These are phyloP conservation scores for Haplographium delicatum DNA, from an alignment of 495 filamentous ascomycete species.

Conservation along the genomic window DNA sequence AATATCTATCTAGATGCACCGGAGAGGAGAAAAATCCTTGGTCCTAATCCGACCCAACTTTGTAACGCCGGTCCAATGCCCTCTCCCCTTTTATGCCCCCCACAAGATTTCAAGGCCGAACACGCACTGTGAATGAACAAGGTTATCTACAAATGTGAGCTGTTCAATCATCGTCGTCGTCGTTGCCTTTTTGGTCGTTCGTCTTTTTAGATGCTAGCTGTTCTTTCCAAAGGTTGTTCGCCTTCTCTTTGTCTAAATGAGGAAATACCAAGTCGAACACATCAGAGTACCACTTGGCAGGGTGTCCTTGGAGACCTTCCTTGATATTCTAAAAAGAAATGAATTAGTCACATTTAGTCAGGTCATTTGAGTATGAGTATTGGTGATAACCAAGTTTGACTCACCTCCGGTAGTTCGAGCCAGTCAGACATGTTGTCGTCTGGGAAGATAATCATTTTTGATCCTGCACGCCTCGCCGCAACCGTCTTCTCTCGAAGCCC, in stretches of 20 bases:
- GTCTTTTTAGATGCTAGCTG: slow-evolving; percentile 55
- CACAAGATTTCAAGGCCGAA: slow-evolving; percentile 5
- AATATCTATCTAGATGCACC: slow-evolving; percentile 12
- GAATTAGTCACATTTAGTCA: slow-evolving; percentile 17
- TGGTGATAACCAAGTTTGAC: slow-evolving; percentile 23
- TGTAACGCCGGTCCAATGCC: slow-evolving; percentile 13
- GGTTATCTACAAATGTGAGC: slow-evolving; percentile 16
- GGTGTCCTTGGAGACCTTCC: slow-evolving; percentile 81
- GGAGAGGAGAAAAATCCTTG: slow-evolving; percentile 18
- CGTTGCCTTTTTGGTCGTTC: slow-evolving; percentile 33
- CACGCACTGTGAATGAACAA: slow-evolving; percentile 7
- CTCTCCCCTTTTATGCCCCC: neutral
- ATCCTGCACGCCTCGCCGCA: slow-evolving; percentile 87
- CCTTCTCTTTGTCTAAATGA: slow-evolving; percentile 65
- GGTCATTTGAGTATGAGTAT: neutral
- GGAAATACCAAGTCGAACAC: slow-evolving; percentile 91
- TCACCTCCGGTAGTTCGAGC: slow-evolving; percentile 94
- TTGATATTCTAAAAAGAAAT: slow-evolving; percentile 90
- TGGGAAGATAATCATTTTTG: slow-evolving; percentile 93
- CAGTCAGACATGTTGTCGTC: slow-evolving; percentile 92
- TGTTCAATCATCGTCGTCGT: slow-evolving; percentile 33
- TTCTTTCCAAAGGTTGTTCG: slow-evolving; percentile 69
- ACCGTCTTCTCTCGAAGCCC: slow-evolving; percentile 99
- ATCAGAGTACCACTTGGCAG: slow-evolving; percentile 89
- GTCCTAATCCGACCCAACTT: slow-evolving; percentile 10